These are phyloP conservation scores for Epichloe glyceriae DNA, from an alignment of 2,329 filamentous ascomycete genomes.

Conservation along the genomic window DNA sequence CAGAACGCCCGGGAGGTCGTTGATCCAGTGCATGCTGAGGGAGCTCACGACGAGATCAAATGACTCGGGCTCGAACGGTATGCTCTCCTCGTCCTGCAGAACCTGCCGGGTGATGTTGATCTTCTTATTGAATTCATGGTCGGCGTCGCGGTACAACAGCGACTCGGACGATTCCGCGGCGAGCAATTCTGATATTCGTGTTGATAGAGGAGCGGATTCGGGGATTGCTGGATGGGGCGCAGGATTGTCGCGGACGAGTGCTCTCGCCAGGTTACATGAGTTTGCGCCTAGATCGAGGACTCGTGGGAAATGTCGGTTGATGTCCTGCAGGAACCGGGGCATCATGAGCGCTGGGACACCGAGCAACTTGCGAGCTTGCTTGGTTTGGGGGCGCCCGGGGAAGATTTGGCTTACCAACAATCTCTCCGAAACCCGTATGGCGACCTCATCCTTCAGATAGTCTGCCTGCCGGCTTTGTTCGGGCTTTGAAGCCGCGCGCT, in stretches of 20 bases:
- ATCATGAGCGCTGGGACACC: neutral
- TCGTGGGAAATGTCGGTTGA: constrained; percentile 73
- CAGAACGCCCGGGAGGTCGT: constrained; percentile 78
- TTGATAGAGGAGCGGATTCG: constrained; percentile 51
- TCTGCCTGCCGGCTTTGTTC: constrained; percentile 69
- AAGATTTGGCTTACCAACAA: constrained; percentile 46
- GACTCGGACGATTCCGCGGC: constrained; percentile 70
- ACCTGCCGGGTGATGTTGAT: constrained; percentile 64
- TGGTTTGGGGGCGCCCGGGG: too few relatives aligned
- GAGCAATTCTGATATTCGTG: constrained; percentile 59
- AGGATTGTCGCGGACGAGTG: constrained; percentile 58
- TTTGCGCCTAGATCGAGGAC: constrained; percentile 92
- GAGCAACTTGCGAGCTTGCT: too few relatives aligned
- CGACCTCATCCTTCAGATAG: constrained; percentile 89
- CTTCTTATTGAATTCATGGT: constrained; percentile 59
- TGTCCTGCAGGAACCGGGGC: constrained; percentile 46
- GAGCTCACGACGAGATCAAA: constrained; percentile 90
- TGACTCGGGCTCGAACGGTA: constrained; percentile 62
- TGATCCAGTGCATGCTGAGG: constrained; percentile 91
- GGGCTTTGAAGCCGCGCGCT: constrained; percentile 61
- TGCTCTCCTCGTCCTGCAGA: constrained; percentile 56
- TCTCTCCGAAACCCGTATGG: constrained; percentile 69
- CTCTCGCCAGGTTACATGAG: constrained; percentile 83
- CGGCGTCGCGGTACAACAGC: constrained; percentile 68
- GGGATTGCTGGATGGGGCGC: constrained; percentile 45